Conservation (phyloP, 352 stramenopile genomes). For the Lagenidium giganteum region DNA sequence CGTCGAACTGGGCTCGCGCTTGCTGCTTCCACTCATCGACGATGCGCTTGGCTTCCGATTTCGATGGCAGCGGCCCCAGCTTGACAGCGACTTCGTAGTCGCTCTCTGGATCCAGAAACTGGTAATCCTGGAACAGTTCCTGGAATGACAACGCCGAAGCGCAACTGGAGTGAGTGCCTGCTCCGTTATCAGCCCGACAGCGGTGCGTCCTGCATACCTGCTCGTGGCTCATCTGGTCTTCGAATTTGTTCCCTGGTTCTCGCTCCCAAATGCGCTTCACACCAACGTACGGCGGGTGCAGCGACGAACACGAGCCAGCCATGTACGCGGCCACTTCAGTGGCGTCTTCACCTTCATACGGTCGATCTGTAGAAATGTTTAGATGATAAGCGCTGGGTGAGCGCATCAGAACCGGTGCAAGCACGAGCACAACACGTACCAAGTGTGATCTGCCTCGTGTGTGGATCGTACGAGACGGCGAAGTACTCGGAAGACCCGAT, state of each 20-base stretch:
- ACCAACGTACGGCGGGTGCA: constrained; percentile 40
- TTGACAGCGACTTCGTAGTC: constrained; percentile 64
- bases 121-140: constrained; percentile 72
- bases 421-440: no score
- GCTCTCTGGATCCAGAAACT: constrained; percentile 58
- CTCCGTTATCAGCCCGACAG: no score
- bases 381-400: no score
- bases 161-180: no score
- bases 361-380: constrained; percentile 37
- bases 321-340: constrained; percentile 33
- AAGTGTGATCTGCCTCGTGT: constrained; percentile 28
- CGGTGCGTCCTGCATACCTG: constrained; percentile 37
- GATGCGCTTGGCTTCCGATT: constrained; percentile 32
- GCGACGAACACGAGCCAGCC: constrained; percentile 22
- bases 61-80: constrained; percentile 36
- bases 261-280: constrained; percentile 55
- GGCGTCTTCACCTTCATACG: constrained; percentile 34
- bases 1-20: constrained; percentile 36
- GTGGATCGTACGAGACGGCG: constrained; percentile 32
- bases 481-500: constrained; percentile 56
- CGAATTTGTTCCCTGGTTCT: constrained; percentile 63
- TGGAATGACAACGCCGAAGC: no score
- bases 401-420: no score
- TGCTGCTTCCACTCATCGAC: constrained; percentile 42
- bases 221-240: constrained; percentile 56